Conservation (phyloP, 177 flowering plant species). For the Tripterygium wilfordii region DNA sequence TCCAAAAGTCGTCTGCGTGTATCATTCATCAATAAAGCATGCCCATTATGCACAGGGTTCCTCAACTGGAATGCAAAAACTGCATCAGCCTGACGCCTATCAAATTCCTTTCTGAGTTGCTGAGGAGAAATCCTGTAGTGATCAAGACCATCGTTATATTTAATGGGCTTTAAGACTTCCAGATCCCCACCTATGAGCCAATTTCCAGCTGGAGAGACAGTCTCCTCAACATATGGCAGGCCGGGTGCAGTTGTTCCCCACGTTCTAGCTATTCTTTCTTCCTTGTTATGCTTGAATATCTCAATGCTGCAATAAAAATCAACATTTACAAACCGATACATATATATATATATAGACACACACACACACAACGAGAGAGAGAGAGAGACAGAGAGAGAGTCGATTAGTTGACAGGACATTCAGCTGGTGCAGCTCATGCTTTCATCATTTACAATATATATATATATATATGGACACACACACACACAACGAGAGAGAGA, state of each 20-base stretch:
- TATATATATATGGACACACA: no score
- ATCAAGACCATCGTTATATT: slow-evolving; percentile 95
- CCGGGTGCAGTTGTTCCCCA: slow-evolving; percentile 97
- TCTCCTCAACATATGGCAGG: slow-evolving; percentile 94
- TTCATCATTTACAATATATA: no score
- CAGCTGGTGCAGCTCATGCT: no score
- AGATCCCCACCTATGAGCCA: slow-evolving; percentile 98
- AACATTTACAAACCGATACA: no score
- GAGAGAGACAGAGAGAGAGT: no score
- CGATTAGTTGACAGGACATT: no score
- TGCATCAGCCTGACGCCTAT: slow-evolving; percentile 91
- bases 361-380: no score
- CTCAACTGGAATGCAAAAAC: slow-evolving; percentile 98
- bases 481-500: no score
- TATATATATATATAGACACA: no score
- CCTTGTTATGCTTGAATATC: slow-evolving; percentile 94
- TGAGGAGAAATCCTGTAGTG: slow-evolving; percentile 89
- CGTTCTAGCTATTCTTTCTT: slow-evolving; percentile 94
- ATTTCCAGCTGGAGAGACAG: slow-evolving; percentile 76
- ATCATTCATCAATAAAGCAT: slow-evolving; percentile 94
- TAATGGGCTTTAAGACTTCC: slow-evolving; percentile 78
- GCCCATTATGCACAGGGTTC: slow-evolving; percentile 98
- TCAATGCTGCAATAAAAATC: slow-evolving; percentile 54
- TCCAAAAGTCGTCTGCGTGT: slow-evolving; percentile 79
- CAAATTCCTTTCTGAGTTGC: slow-evolving; percentile 80